These are phyloP conservation scores for Nicotiana obtusifolia DNA, from an alignment of 257 asterid species.

Conservation along the genomic window DNA sequence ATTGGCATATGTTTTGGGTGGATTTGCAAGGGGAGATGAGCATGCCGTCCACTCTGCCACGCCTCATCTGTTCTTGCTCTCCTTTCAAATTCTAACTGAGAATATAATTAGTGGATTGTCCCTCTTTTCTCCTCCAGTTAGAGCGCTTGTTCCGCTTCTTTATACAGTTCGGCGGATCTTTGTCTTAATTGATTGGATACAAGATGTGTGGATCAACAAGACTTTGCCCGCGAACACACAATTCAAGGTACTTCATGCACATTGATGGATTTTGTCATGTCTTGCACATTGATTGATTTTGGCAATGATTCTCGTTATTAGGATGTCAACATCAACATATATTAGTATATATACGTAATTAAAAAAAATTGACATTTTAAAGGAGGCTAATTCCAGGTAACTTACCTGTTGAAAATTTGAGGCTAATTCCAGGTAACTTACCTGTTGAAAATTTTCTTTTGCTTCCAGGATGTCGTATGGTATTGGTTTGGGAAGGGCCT, in stretches of 20 bases:
- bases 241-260: conserved; percentile 34
- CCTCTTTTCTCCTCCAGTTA: conserved; percentile 73
- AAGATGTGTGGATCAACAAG: conserved; percentile 74
- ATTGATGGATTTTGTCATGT: neutral
- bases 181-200: conserved; percentile 61
- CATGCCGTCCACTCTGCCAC: conserved; percentile 79
- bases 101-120: conserved; percentile 62
- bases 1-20: conserved; percentile 83
- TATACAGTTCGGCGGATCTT: conserved; percentile 71
- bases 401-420: neutral
- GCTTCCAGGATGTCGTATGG: conserved; percentile 59
- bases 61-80: conserved; percentile 71
- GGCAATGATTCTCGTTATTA: too few species aligned
- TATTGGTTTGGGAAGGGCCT: conserved; percentile 70
- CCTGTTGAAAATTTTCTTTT: neutral
- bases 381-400: too few species aligned
- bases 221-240: conserved; percentile 57
- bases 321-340: too few species aligned
- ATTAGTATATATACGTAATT: too few species aligned
- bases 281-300: neutral
- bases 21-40: conserved; percentile 87
- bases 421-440: too few species aligned
- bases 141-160: conserved; percentile 76
- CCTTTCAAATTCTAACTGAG: conserved; percentile 83
- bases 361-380: too few species aligned